Conservation (phyloP, 1,284 basidiomycete genomes). For the Pyrrhoderma noxium region DNA sequence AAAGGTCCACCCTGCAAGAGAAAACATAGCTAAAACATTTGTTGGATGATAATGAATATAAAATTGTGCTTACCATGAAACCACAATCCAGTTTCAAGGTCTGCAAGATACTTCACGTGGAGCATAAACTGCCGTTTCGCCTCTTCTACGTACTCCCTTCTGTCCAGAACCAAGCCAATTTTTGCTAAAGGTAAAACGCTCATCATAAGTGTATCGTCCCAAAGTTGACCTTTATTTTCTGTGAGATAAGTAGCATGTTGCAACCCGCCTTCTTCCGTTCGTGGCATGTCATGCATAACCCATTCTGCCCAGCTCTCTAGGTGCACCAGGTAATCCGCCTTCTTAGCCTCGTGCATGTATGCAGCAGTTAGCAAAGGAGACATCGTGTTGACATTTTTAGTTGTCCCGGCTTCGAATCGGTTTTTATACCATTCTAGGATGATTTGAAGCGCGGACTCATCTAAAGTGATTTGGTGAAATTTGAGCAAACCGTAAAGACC, state of each 20-base stretch:
- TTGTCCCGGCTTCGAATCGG: conserved; percentile 48
- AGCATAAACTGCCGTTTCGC: conserved; percentile 53
- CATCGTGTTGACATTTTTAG: conserved; percentile 68
- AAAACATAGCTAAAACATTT: conserved; percentile 19
- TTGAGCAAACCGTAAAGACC: conserved; percentile 41
- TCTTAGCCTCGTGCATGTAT: conserved; percentile 39
- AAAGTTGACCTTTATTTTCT: conserved; percentile 50
- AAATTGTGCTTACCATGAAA: conserved; percentile 39
- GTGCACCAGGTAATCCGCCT: conserved; percentile 36
- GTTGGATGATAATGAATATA: conserved; percentile 20
- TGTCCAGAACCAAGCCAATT: conserved; percentile 49
- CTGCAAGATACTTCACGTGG: conserved; percentile 47
- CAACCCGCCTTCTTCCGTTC: conserved; percentile 51
- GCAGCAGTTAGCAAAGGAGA: conserved; percentile 53
- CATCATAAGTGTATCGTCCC: conserved; percentile 69
- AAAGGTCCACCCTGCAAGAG: conserved; percentile 39
- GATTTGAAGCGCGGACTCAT: conserved; percentile 39
- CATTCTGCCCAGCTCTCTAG: conserved; percentile 61
- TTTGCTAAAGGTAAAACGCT: conserved; percentile 53
- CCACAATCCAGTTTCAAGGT: conserved; percentile 43
- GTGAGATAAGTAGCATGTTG: conserved; percentile 55
- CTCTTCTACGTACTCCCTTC: conserved; percentile 53
- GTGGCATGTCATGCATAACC: conserved; percentile 53
- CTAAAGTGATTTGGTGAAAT: conserved; percentile 39
- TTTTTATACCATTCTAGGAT: conserved; percentile 49